Evolutionary conservation across 2,329 filamentous ascomycete genomes (phyloP), one percentile per base, ranked within the genome.

Genomic region (Amesomyces nigricolor): DNA sequence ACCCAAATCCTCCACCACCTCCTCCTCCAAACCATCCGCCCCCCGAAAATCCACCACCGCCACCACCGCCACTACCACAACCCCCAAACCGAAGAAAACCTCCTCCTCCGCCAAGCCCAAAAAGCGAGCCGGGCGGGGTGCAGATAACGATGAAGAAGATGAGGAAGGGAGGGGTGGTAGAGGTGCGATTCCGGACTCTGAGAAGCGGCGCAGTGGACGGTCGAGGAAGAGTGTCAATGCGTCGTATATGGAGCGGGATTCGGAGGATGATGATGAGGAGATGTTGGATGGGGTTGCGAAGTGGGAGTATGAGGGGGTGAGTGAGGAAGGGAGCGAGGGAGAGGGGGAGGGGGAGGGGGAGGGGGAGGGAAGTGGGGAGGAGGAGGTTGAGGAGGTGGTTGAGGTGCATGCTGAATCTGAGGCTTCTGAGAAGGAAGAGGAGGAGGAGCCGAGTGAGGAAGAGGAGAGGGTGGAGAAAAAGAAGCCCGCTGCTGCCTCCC

Each of bases 241-340:
- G 14, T 77, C 78, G 37, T 84, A 84, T 60, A 73, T 75, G 19
- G 81, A 84, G 65, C 76, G 80, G 32, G 78, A 81, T 53, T 79
- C 79, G 10, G 75, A 75, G 10, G 79, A 80, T 47, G 81, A 83
- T 56, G 80, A 83, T 57, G 75, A 80, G 60, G 81, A 83, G 65
- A 84, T 83, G 81, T 70, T 82, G 22, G 75, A 81, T 46, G 81
- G 81, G 2, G 81, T 83, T 5, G 79, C 80, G 1, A 71, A 80
- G 64, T 84, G 81, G 81, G 72, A 78, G 22, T 83, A 83, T 35
- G 55, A 61, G 29, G 60, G 63, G n/a, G 60, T 53, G 2, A 64
- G 66, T 16, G 61, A 59, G 17, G 62, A 56, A 10, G 40, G 61
- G 54, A 55, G 50, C 26, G 62, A 56, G 16, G 46, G 39, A 29